phyloP scores from a whole-genome alignment of 768 basidiomycete species.

The Boletus tomentosulus region DNA sequence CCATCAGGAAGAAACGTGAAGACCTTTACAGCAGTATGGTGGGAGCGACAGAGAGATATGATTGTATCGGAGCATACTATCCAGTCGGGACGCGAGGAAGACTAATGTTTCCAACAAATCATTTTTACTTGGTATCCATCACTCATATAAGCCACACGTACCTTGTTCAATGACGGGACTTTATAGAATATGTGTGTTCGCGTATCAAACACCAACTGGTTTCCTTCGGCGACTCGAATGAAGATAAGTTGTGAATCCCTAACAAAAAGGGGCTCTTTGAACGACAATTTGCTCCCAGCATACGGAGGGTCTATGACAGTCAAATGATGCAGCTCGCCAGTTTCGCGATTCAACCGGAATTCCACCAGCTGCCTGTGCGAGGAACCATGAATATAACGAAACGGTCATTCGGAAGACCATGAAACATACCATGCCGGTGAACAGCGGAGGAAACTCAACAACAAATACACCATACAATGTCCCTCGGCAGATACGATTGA shows the following conservation, averaged over 20 bases:
- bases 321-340: background rate
- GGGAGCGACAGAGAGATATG: background rate
- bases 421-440: background rate
- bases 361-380: background rate
- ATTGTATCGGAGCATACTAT: background rate
- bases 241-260: background rate
- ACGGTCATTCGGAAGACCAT: too few relatives aligned
- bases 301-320: background rate
- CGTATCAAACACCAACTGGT: background rate
- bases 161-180: background rate
- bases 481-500: background rate
- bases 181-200: background rate
- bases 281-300: too few relatives aligned
- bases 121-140: background rate
- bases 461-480: background rate
- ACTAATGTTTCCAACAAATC: background rate
- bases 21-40: background rate
- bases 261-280: rapidly evolving
- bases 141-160: conserved; percentile 8
- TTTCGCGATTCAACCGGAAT: background rate
- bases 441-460: background rate
- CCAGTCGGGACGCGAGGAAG: too few relatives aligned
- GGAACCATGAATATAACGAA: background rate
- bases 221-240: background rate
- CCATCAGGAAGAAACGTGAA: background rate